Conservation (phyloP, 139 green algal genomes). For the Chlamydomonas eustigma region DNA sequence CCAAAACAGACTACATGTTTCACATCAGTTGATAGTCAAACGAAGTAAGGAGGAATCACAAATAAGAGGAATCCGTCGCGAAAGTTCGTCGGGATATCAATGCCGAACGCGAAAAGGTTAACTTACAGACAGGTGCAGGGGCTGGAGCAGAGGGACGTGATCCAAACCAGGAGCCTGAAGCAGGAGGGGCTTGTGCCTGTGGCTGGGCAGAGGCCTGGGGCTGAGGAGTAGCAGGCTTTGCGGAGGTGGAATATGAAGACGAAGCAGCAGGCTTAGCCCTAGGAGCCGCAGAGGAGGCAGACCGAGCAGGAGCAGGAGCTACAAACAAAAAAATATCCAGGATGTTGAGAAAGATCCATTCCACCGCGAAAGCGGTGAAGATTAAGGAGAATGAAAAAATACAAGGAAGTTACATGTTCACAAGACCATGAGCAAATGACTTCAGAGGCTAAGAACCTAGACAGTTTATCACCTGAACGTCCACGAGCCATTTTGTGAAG, state of each 20-base stretch:
- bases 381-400: background rate
- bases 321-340: background rate
- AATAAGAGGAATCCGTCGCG: too few relatives aligned
- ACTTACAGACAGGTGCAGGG: conserved; percentile 21
- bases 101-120: too few relatives aligned
- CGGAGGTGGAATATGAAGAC: conserved; percentile 5
- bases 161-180: conserved; percentile 25
- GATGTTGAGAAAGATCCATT: too few relatives aligned
- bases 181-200: background rate
- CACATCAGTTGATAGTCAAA: too few relatives aligned
- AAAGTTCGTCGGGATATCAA: too few relatives aligned
- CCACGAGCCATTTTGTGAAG: conserved; percentile 9
- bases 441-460: too few relatives aligned
- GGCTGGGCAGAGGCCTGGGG: background rate
- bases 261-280: conserved; percentile 25
- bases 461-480: conserved; percentile 7
- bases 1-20: too few relatives aligned
- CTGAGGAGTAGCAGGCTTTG: conserved; percentile 4
- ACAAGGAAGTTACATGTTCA: background rate
- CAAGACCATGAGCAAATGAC: too few relatives aligned
- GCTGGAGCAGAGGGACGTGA: conserved; percentile 19
- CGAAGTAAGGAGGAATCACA: too few relatives aligned
- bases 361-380: background rate
- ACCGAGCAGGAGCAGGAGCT: background rate
- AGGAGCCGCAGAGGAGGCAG: conserved; percentile 19